Base-by-base conservation (phyloP, 805 yeast species). In the Torulaspora quercuum region DNA sequence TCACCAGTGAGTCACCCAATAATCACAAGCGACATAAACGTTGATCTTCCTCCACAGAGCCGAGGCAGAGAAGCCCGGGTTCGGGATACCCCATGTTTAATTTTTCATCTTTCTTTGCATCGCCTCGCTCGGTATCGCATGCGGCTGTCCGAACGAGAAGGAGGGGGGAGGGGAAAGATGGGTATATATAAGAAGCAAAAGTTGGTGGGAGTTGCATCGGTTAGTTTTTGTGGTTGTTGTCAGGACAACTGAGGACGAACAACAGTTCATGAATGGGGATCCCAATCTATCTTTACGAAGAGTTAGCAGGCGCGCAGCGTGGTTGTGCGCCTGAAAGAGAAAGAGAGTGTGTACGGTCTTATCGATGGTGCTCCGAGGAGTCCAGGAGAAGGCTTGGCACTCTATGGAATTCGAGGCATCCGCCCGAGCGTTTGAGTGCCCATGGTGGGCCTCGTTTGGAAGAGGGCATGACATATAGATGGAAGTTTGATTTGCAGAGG, bases 211-310 rank as follows among this genome's bases (percentile, higher is more conserved):
- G 16, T 3, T 4, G 14, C 11, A n/a, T 23, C 11, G 7, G 15
- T 7, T 23, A 19, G 24, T 10, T 18, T 11, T n/a, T n/a, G n/a
- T n/a, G n/a, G n/a, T n/a, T 13, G 29, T 24, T 25, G 25, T 11
- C 29, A 18, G 7, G 29, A 24, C 23, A 12, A 18, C 16, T 12
- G 11, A 9, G 22, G 18, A n/a, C n/a, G 13, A 18, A 24, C 29
- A 17, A 12, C 24, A n/a, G 25, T 16, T 12, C 13, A 5, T 10
- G 12, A n/a, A 42, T 42, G 46, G 46, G 46, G 6, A 35, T 42
- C 27, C 46, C 46, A 14, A 37, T 40, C 14, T 24, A 23, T 29
- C 22, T 37, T 18, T 33, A 28, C 33, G 38, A 33, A 21, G 29
- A 27, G n/a, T 18, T 24, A 9, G 14, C 10, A 13, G 24, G 11